Conservation (phyloP, 306 rosid species). For the Gillenia trifoliata region DNA sequence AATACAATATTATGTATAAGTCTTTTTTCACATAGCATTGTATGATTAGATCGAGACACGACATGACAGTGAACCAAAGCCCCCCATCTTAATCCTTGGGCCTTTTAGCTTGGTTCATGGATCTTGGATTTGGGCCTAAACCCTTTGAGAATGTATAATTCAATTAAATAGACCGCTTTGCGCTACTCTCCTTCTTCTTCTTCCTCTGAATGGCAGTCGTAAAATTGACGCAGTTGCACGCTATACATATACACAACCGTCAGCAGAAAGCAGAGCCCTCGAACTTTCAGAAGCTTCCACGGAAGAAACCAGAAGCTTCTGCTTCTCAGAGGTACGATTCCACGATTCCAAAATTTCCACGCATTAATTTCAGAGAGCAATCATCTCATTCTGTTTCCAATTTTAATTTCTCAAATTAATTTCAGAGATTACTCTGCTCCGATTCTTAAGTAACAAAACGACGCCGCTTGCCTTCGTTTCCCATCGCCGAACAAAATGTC, state of each 20-base stretch:
- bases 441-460: neutral
- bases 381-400: too few relatives aligned
- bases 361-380: too few relatives aligned
- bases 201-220: too few relatives aligned
- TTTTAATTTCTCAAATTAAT: neutral
- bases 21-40: too few relatives aligned
- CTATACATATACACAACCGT: neutral
- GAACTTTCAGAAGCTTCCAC: neutral
- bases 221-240: neutral
- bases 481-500: constrained; percentile 31
- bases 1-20: too few relatives aligned
- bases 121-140: too few relatives aligned
- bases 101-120: too few relatives aligned
- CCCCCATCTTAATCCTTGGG: too few relatives aligned
- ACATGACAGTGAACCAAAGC: too few relatives aligned
- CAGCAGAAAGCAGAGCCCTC: neutral
- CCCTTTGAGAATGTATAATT: too few relatives aligned
- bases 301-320: neutral
- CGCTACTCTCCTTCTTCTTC: neutral
- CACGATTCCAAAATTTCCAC: neutral
- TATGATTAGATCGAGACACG: too few relatives aligned
- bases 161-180: too few relatives aligned
- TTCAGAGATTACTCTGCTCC: neutral
- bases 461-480: neutral
- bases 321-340: neutral